phyloP scores from a whole-genome alignment of 768 basidiomycete genomes.

The Gelatoporia subvermispora region DNA sequence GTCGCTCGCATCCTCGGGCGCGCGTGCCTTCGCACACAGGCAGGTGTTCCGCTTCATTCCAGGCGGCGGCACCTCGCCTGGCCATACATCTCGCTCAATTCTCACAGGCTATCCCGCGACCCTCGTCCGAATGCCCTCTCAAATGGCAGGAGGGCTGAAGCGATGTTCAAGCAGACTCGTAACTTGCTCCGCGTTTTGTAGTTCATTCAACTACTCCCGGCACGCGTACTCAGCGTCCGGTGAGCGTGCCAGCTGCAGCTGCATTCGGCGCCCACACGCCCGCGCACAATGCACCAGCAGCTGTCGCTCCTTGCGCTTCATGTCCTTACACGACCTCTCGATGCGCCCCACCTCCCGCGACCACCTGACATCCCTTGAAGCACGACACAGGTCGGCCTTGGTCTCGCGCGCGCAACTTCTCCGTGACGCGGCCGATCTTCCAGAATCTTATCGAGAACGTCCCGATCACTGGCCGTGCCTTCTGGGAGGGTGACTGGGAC shows the following conservation, averaged over 20 bases:
- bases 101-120: conserved; percentile 39
- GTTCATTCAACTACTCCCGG: conserved; percentile 57
- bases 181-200: conserved; percentile 52
- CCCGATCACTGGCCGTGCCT: conserved; percentile 68
- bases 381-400: conserved; percentile 68
- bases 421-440: conserved; percentile 68
- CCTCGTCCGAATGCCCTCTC: conserved; percentile 26
- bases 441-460: conserved; percentile 69
- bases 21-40: conserved; percentile 17
- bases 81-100: conserved; percentile 31
- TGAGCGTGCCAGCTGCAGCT: conserved; percentile 18
- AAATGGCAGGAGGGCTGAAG: conserved; percentile 34
- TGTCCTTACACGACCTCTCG: conserved; percentile 43
- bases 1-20: conserved; percentile 27
- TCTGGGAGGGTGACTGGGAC: conserved; percentile 73
- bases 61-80: conserved; percentile 6
- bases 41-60: conserved; percentile 13
- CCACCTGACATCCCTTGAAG: conserved; percentile 44
- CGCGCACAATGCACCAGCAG: conserved; percentile 43
- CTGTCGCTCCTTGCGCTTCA: conserved; percentile 53
- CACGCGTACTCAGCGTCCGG: conserved; percentile 25
- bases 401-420: conserved; percentile 73
- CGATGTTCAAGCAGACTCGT: conserved; percentile 48
- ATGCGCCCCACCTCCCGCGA: conserved; percentile 53
- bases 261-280: conserved; percentile 19